A percentile compares a stretch with the other conserved stretches of the same genome.
Conservation (phyloP, 768 basidiomycete genomes). For the Chalciporus sphaerocephalus region DNA sequence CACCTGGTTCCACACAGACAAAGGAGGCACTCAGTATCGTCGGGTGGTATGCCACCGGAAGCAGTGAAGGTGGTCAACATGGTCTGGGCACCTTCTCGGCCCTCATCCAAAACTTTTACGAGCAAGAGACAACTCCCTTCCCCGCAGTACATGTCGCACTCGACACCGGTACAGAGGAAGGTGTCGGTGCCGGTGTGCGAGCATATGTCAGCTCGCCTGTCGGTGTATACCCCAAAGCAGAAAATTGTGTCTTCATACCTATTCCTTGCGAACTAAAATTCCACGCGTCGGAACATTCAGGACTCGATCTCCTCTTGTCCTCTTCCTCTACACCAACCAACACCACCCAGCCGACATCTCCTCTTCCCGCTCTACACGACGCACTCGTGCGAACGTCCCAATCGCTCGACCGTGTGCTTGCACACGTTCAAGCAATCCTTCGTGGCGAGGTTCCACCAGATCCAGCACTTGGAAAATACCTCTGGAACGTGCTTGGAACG, state of each 20-base stretch:
- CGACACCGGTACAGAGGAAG: slow-evolving; percentile 73
- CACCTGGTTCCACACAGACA: slow-evolving; percentile 16
- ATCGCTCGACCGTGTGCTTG: slow-evolving; percentile 82
- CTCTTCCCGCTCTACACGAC: slow-evolving; percentile 47
- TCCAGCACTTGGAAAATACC: slow-evolving; percentile 81
- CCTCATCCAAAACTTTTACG: slow-evolving; percentile 96
- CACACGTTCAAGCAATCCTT: slow-evolving; percentile 78
- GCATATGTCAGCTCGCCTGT: slow-evolving; percentile 89
- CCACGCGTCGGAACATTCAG: slow-evolving; percentile 78
- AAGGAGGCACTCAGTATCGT: slow-evolving; percentile 82
- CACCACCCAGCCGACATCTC: slow-evolving; percentile 42
- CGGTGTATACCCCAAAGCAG: slow-evolving; percentile 83
- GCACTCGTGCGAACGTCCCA: slow-evolving; percentile 64
- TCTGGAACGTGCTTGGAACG: slow-evolving; percentile 81
- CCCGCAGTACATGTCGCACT: slow-evolving; percentile 89
- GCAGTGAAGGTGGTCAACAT: slow-evolving; percentile 39
- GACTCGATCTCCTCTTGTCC: slow-evolving; percentile 74
- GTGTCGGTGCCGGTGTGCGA: slow-evolving; percentile 67
- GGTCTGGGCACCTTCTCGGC: slow-evolving; percentile 89
- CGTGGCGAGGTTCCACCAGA: slow-evolving; percentile 77
- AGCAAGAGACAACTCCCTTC: slow-evolving; percentile 83
- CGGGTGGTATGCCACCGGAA: slow-evolving; percentile 86
- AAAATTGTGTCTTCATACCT: slow-evolving; percentile 93
- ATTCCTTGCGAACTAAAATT: slow-evolving; percentile 84
- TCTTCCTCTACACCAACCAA: slow-evolving; percentile 37